Conservation (phyloP, 2,329 filamentous ascomycete genomes). For the Trichoderma semiorbis region DNA sequence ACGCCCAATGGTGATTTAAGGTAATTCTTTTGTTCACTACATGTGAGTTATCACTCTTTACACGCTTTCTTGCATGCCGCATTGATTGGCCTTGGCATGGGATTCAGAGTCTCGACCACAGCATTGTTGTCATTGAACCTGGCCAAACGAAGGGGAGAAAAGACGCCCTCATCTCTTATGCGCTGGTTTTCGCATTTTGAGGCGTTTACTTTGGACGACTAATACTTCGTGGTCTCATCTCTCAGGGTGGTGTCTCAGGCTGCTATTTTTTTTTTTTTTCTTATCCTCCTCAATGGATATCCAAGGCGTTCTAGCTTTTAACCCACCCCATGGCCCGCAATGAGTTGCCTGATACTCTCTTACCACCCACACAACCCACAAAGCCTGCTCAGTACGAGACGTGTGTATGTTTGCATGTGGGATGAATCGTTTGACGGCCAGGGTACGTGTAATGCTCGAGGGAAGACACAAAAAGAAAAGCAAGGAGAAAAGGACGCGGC, state of each 20-base stretch:
- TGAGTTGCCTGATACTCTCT: neutral
- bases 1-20: neutral
- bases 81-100: neutral
- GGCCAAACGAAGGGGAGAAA: neutral
- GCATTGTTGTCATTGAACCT: neutral
- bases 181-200: neutral
- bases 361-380: neutral
- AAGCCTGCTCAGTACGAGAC: neutral
- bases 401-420: neutral
- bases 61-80: neutral
- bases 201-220: neutral
- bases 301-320: conserved; percentile 9
- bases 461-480: neutral
- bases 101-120: neutral
- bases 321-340: neutral
- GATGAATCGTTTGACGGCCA: neutral
- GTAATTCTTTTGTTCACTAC: neutral
- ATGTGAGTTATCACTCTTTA: neutral
- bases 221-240: neutral
- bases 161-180: neutral
- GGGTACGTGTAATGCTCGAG: neutral
- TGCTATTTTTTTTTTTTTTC: neutral
- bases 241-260: neutral
- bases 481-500: neutral
- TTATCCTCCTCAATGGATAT: neutral